phyloP scores from a whole-genome alignment of 306 rosid species.

The Psophocarpus tetragonolobus region DNA sequence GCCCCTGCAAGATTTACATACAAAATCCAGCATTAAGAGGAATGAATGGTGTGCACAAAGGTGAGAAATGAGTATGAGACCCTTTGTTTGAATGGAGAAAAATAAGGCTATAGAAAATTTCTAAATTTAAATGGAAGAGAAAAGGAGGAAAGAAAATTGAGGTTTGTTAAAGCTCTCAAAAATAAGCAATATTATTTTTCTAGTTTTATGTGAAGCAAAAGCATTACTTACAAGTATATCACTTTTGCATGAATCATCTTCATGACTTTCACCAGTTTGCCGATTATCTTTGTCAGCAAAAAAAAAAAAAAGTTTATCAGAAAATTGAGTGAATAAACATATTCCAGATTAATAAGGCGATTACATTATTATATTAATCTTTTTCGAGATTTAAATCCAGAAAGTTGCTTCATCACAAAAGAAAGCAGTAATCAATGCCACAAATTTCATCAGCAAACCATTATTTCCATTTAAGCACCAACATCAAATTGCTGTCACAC shows the following conservation, averaged over 20 bases:
- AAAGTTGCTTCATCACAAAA: neutral
- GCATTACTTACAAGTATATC: conserved; percentile 39
- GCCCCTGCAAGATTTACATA: neutral
- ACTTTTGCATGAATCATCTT: neutral
- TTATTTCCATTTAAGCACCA: neutral
- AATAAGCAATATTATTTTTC: neutral
- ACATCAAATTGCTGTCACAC: neutral
- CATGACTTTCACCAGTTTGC: conserved; percentile 25
- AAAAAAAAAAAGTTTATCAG: conserved; percentile 1
- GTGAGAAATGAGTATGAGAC: neutral
- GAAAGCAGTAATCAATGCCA: neutral
- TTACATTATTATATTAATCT: too few species aligned
- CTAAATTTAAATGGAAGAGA: neutral
- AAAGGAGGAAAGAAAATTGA: neutral
- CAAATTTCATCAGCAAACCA: neutral
- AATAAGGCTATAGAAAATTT: neutral
- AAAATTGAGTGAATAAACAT: conserved; percentile 16
- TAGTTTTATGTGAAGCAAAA: conserved; percentile 10
- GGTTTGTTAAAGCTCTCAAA: neutral
- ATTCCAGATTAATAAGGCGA: conserved; percentile 23
- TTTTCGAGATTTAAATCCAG: neutral
- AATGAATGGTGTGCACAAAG: neutral
- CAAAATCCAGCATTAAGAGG: neutral
- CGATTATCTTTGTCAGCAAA: conserved; percentile 26
- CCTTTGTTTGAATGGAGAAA: neutral